Conservation (phyloP, 1,284 basidiomycete species). For the Rhodotorula mucilaginosa region DNA sequence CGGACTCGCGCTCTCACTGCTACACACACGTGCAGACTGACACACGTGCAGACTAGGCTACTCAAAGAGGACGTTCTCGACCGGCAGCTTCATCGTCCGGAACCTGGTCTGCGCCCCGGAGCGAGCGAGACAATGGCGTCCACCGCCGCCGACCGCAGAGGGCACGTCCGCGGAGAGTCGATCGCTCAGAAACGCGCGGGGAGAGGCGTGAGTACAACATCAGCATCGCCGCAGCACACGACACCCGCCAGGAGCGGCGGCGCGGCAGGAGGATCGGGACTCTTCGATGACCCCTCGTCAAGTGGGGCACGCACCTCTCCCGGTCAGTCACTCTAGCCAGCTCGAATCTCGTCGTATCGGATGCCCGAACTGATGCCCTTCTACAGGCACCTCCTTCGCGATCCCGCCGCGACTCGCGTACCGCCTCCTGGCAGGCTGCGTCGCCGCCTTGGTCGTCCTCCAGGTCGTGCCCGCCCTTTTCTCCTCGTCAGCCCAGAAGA, state of each 20-base stretch:
- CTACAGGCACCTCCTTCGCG: not conserved
- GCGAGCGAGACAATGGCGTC: conserved; percentile 12
- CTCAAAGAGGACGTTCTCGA: too few species aligned
- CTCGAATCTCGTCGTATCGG: too few species aligned
- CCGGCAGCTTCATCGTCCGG: too few species aligned
- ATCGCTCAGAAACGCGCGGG: conserved; percentile 19
- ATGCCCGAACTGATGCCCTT: too few species aligned
- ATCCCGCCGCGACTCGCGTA: conserved; percentile 11
- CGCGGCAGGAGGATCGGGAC: not conserved
- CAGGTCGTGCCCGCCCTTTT: conserved; percentile 14
- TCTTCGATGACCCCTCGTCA: not conserved
- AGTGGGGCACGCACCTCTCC: not conserved
- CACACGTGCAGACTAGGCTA: too few species aligned
- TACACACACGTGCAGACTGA: too few species aligned
- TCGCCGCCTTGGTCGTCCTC: conserved; percentile 20
- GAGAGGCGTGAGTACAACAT: not conserved
- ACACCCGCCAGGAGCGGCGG: not conserved
- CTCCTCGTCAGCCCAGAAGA: not conserved
- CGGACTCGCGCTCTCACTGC: too few species aligned
- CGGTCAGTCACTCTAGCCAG: too few species aligned
- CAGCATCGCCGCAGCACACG: not conserved
- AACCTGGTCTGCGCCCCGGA: not conserved
- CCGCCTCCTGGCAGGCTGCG: conserved; percentile 5
- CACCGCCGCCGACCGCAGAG: conserved; percentile 9
- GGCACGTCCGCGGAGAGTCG: conserved; percentile 17